These are phyloP conservation scores for Phalaenopsis hybrid DNA, from an alignment of 116 monocot genomes.

Conservation along the genomic window DNA sequence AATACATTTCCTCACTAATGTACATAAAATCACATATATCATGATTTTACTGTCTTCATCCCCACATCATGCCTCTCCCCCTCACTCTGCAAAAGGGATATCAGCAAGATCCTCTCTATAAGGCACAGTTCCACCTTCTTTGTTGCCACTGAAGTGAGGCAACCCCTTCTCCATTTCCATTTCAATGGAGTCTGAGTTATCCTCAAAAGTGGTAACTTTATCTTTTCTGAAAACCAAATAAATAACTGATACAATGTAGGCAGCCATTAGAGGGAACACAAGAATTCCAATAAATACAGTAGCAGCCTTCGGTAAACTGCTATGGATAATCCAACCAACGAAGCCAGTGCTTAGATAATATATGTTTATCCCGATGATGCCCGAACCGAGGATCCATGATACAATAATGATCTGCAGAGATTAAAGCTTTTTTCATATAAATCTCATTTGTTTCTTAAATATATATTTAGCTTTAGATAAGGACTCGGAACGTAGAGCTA, in stretches of 20 bases:
- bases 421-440: neutral
- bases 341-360: conserved; percentile 67
- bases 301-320: conserved; percentile 37
- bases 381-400: conserved; percentile 56
- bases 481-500: too few relatives aligned
- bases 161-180: conserved; percentile 30
- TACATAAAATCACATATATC: too few relatives aligned
- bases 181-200: neutral
- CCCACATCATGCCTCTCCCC: neutral
- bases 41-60: neutral
- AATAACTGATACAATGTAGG: conserved; percentile 42
- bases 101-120: conserved; percentile 56
- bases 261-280: conserved; percentile 68
- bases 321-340: conserved; percentile 60
- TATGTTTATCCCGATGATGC: conserved; percentile 64
- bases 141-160: neutral
- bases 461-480: neutral
- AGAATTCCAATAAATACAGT: conserved; percentile 44
- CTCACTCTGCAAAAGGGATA: conserved; percentile 30
- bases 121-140: conserved; percentile 15
- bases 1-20: too few relatives aligned
- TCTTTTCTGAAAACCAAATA: conserved; percentile 68
- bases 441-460: neutral
- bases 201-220: conserved; percentile 17
- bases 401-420: conserved; percentile 41